Evolutionary conservation across 371 early-diverging fungal species (phyloP), one percentile per base, ranked within the genome.

Genomic region (Haplosporangium sp.): DNA sequence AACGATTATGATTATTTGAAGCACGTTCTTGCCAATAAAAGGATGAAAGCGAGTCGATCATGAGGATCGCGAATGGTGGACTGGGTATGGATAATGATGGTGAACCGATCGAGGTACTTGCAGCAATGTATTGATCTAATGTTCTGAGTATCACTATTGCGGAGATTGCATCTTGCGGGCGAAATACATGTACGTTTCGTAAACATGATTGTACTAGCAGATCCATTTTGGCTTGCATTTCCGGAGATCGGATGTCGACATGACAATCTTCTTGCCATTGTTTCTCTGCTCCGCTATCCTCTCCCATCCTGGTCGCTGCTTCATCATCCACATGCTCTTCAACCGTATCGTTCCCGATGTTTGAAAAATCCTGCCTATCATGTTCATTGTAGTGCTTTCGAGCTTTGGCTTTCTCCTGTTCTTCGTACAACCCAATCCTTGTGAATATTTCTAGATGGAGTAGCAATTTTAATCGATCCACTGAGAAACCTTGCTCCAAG

Each of bases 11-110:
- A 50, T 35, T 38, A 44, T 38, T 40, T 44, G 42, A 11, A 1
- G 74, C 61, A 4, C 71, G 71, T 34, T 81, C 81, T 37, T 74
- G 81, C 74, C 74, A 74, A 37, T 68, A 81, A 59, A 81, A 81
- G 0, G 81, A 68, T 0, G 75, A 74, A 5, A 74, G 58, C 0
- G 81, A 81, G 38, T 81, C 81, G 66, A 81, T 48, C 8, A 81
- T 64, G 53, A 81, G 39, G 2, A 74, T 38, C 0, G 72, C 55
- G 44, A 71, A 67, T 1, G 81, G 81, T 0, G 72, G 71, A 20
- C 20, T 52, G 4, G 53, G 4, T 7, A 9, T 42, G 40, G 63
- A 44, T 50, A 27, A 15, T 11, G 50, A 15, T 27, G 10, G 38
- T 48, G 44, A 44, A 10, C 44, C 44, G 2, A 35, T 17, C 39